These are phyloP conservation scores for Polysphondylium violaceum DNA, from an alignment of 78 protist genomes.

Conservation along the genomic window DNA sequence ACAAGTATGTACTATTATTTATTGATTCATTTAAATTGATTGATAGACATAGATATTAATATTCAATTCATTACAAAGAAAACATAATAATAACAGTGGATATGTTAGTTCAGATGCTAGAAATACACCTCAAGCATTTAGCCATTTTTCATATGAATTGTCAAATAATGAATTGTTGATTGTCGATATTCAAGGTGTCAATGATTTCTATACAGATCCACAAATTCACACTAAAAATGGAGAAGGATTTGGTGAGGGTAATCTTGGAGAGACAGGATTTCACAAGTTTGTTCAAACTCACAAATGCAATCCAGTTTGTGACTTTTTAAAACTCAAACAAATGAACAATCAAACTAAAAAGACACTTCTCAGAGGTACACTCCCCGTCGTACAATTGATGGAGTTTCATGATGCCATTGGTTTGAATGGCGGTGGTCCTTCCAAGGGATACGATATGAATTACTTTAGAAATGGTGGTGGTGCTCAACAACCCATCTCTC, in stretches of 20 bases:
- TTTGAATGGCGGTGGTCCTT: conserved; percentile 22
- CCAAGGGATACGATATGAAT: conserved; percentile 28
- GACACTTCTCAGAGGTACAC: conserved; percentile 49
- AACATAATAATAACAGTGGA: conserved; percentile 91
- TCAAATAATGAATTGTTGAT: conserved; percentile 78
- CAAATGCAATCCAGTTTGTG: conserved; percentile 90
- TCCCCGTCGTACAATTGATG: conserved; percentile 73
- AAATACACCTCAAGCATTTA: conserved; percentile 91
- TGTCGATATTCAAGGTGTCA: conserved; percentile 94
- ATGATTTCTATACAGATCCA: conserved; percentile 93
- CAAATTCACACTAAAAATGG: conserved; percentile 89
- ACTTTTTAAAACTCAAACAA: conserved; percentile 57
- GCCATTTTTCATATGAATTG: conserved; percentile 89
- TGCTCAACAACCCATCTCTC: conserved; percentile 5
- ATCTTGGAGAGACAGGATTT: conserved; percentile 88
- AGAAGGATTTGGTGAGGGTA: conserved; percentile 89
- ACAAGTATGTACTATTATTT: conserved; percentile 36
- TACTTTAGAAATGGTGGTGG: conserved; percentile 45
- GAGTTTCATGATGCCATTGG: conserved; percentile 75
- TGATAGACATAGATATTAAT: background rate
- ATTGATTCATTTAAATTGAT: background rate
- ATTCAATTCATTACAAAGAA: conserved; percentile 11
- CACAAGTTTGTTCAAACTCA: conserved; percentile 84
- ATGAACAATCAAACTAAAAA: conserved; percentile 47
- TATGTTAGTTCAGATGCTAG: conserved; percentile 81